Base-by-base conservation (phyloP, 202 grass and related monocot genomes). In the Saccharum hybrid region DNA sequence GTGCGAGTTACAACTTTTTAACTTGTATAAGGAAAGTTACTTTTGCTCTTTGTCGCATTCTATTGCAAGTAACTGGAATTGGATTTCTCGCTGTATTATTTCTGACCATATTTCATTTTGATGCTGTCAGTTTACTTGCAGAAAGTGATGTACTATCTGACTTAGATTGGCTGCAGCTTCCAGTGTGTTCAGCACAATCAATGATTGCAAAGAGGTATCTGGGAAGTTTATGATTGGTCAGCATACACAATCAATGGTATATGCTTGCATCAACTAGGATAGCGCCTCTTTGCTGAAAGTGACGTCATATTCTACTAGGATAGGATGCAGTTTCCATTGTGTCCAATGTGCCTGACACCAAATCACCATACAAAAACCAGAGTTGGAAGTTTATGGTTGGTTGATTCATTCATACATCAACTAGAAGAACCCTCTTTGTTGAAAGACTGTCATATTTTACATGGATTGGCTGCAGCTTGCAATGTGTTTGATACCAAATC, bases 11-110 rank as follows among this genome's bases (percentile, higher is more conserved):
- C 57, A 45, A 45, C 45, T 56, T 33, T 33, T 74, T 69, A 51
- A 74, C 39, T 28, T 70, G 83, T 59, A 22, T 80, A 84, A 87
- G 88, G 83, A 26, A 79, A 81, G 39, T 76, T 72, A 19, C 37
- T 65, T 10, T 66, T 84, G 37, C 13, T 80, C 48, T 79, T 63
- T 87, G 34, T 71, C 8, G 56, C 42, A 16, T 59, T 22, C 36
- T 70, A n/a, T 74, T 83, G 42, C 41, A 75, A 78, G 38, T 79
- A 68, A 45, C 2, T 18, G 7, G 2, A 22, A 28, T 76, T 64
- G 42, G 33, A 68, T 78, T 74, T 49, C 62, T 86, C 34, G 21
- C 26, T 2, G 18, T 45, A 71, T 83, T 81, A 76, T 81, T 81
- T 80, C 13, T 72, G 13, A 42, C 42, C 39, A 84, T 78, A 87